A percentile compares a stretch with the other conserved stretches of the same genome.
These are phyloP conservation scores for Cucurbita moschata DNA, from an alignment of 306 rosid species.

Conservation along the genomic window DNA sequence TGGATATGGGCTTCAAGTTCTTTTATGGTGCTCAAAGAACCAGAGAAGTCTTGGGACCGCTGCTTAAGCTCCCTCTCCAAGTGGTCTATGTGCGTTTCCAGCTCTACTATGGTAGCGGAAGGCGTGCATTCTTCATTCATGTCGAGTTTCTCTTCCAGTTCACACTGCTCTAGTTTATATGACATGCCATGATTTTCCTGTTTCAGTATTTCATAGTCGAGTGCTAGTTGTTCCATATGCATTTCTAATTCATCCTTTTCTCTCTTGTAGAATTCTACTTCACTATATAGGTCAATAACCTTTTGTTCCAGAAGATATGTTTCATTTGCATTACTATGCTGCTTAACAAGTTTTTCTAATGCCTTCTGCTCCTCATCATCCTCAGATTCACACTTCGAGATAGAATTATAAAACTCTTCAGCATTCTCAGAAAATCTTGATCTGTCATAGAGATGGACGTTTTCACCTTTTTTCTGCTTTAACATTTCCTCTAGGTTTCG, in stretches of 20 bases:
- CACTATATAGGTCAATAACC: slow-evolving; percentile 55
- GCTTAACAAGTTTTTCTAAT: slow-evolving; percentile 56
- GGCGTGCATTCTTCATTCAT: slow-evolving; percentile 63
- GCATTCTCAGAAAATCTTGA: slow-evolving; percentile 15
- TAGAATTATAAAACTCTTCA: slow-evolving; percentile 18
- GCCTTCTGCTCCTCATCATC: slow-evolving; percentile 74
- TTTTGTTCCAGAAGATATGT: slow-evolving; percentile 51
- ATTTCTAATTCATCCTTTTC: slow-evolving; percentile 91
- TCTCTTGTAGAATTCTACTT: slow-evolving; percentile 71
- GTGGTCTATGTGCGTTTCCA: slow-evolving; percentile 43
- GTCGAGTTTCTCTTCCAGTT: slow-evolving; percentile 71
- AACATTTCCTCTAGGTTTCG: slow-evolving; percentile 70
- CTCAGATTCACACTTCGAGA: slow-evolving; percentile 26
- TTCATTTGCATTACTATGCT: slow-evolving; percentile 32
- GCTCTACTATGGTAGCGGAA: slow-evolving; percentile 29
- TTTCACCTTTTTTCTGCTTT: slow-evolving; percentile 49
- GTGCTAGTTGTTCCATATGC: slow-evolving; percentile 96
- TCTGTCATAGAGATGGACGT: slow-evolving; percentile 11
- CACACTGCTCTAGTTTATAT: slow-evolving; percentile 72
- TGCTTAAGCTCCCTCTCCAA: slow-evolving; percentile 57
- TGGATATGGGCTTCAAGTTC: slow-evolving; percentile 48
- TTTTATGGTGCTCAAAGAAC: slow-evolving; percentile 55
- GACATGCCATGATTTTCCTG: slow-evolving; percentile 84
- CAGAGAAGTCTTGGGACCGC: slow-evolving; percentile 53
- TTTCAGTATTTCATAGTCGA: slow-evolving; percentile 90